These are phyloP conservation scores for Geranium rotundifolium DNA, from an alignment of 345 rosid species.

Conservation along the genomic window DNA sequence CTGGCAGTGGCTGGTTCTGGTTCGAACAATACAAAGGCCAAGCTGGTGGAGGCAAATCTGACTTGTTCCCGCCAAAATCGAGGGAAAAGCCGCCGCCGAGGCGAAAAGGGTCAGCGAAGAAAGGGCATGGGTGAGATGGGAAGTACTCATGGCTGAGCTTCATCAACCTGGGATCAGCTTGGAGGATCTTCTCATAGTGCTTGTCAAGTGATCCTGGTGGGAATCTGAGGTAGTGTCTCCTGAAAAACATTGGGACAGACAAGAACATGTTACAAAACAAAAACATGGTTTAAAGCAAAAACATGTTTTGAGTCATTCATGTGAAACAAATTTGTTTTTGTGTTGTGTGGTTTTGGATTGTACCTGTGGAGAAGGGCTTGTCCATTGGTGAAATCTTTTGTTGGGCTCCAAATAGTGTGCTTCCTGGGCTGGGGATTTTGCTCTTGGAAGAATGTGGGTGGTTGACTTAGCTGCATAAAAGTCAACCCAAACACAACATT, in stretches of 20 bases:
- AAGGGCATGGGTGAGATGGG: constrained; percentile 17
- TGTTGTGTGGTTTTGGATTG: too few species aligned
- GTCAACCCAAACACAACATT: background rate
- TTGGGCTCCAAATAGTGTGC: constrained; percentile 11
- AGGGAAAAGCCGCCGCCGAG: background rate
- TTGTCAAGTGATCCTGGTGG: constrained; percentile 33
- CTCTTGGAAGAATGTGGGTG: constrained; percentile 12
- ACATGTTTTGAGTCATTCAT: background rate
- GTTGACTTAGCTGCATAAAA: constrained; percentile 14
- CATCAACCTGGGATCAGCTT: constrained; percentile 20
- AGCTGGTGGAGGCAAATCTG: background rate
- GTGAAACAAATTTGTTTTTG: background rate
- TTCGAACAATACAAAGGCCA: background rate
- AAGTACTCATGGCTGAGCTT: constrained; percentile 17
- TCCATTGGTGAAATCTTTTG: constrained; percentile 8
- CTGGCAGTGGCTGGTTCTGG: too few species aligned
- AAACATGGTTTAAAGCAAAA: background rate
- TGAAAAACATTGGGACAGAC: constrained; percentile 12
- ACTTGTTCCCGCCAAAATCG: background rate
- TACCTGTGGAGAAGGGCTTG: constrained; percentile 12
- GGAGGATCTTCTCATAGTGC: constrained; percentile 36
- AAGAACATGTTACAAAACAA: background rate
- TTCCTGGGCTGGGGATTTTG: constrained; percentile 12
- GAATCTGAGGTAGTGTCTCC: constrained; percentile 44
- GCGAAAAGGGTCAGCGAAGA: constrained; percentile 7